phyloP scores from a whole-genome alignment of 208 protist species.

The Leishmania amazonensis region DNA sequence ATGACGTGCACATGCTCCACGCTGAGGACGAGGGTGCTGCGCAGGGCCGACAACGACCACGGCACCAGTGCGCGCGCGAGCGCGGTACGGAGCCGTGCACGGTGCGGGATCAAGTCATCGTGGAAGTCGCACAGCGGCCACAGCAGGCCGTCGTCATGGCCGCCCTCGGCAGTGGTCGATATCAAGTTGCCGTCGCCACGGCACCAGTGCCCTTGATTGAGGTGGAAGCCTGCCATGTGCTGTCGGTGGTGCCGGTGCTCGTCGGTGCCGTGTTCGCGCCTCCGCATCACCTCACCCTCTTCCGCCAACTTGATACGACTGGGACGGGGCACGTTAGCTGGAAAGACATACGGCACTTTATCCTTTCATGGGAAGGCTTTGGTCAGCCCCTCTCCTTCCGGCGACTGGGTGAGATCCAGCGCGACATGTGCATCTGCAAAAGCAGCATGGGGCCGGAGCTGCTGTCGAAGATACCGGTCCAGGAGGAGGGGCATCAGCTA shows the following conservation, averaged over 20 bases:
- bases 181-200: conserved; percentile 89
- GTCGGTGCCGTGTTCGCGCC: conserved; percentile 86
- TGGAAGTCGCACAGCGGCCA: conserved; percentile 49
- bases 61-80: conserved; percentile 2
- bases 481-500: conserved; percentile 65
- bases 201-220: conserved; percentile 96
- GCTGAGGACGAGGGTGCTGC: conserved; percentile 30
- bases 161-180: conserved; percentile 50
- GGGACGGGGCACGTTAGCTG: conserved; percentile 63
- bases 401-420: conserved; percentile 56
- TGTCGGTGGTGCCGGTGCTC: conserved; percentile 60
- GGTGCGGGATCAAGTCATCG: conserved; percentile 63
- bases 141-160: conserved; percentile 53
- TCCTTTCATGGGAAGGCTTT: conserved; percentile 58
- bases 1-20: conserved; percentile 60
- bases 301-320: conserved; percentile 97
- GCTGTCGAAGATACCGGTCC: conserved; percentile 11
- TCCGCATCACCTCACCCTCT: conserved; percentile 95
- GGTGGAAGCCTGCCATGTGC: conserved; percentile 74
- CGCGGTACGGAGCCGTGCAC: conserved; percentile 35
- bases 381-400: conserved; percentile 52
- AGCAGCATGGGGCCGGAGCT: conserved; percentile 54
- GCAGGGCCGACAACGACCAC: background rate
- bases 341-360: conserved; percentile 69
- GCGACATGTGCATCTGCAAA: conserved; percentile 58